Base-by-base conservation (phyloP, 1,284 basidiomycete genomes). In the Flammula alnicola region DNA sequence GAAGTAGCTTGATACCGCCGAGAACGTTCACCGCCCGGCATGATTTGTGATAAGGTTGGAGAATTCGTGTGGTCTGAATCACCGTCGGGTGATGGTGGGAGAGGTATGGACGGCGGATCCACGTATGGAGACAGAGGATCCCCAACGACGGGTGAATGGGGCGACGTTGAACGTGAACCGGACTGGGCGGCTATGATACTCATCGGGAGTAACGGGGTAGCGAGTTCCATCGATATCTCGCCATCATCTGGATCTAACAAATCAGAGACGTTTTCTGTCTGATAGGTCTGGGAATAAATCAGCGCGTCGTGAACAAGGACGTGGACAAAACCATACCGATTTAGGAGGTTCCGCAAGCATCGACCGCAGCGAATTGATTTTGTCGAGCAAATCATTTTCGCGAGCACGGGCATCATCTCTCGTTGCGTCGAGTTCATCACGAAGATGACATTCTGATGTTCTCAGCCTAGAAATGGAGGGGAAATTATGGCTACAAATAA, bases 151-250 rank as follows among this genome's bases (percentile, higher is more conserved):
- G 43, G 29, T 10, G 51, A 35, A 12, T 9, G 10, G 20, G 23
- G 16, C 11, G 4, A 3, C 10, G 23, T 23, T 12, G 19, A 8
- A 22, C 3, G 20, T 31, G 3, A 27, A n/a, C n/a, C 59, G 36
- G 44, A 32, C 14, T 16, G 60, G 17, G 46, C 43, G 1, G 56
- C 33, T 4, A 69, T 49, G 7, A 65, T 27, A 20, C 52, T 53
- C 7, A 64, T 74, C 7, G 76, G 76, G n/a, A 74, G 59, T 8
- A 84, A 62, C 2, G 83, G 81, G 1, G 81, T 82, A 4, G 74
- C 79, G 8, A 84, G 74, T 32, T 81, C 80, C 81, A 84, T 82
- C 1, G 77, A 77, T 50, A 72, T 63, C 52, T 80, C 78, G 4
- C 68, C 67, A 14, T 72, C 69, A 9, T 59, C 63, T 5, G 53